These are phyloP conservation scores for Pseudonitzschia delicatissima DNA, from an alignment of 108 stramenopile genomes.

Conservation along the genomic window DNA sequence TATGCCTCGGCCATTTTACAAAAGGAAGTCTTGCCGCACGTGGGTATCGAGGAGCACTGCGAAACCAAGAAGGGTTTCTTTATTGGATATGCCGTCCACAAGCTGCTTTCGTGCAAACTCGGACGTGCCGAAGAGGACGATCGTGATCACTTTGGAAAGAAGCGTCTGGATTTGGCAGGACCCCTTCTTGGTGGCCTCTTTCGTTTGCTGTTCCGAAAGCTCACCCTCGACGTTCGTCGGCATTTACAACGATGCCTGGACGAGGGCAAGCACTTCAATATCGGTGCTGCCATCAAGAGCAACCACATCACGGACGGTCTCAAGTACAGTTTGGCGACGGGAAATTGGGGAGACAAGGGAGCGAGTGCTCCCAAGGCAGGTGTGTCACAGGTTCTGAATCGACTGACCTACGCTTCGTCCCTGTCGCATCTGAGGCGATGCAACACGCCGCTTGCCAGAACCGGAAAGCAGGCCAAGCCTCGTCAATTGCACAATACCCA, in stretches of 20 bases:
- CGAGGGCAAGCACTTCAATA: constrained; percentile 94
- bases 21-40: constrained; percentile 97
- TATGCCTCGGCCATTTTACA: constrained; percentile 94
- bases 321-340: constrained; percentile 97
- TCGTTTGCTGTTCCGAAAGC: constrained; percentile 91
- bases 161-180: constrained; percentile 98
- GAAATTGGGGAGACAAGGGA: constrained; percentile 98
- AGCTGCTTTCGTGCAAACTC: constrained; percentile 92
- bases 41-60: constrained; percentile 94
- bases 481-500: constrained; percentile 99
- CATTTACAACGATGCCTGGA: constrained; percentile 95
- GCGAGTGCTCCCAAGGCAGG: constrained; percentile 90
- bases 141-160: constrained; percentile 99
- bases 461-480: constrained; percentile 98
- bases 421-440: constrained; percentile 97
- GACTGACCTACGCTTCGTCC: constrained; percentile 97
- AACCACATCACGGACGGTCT: constrained; percentile 95
- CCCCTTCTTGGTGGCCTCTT: constrained; percentile 95
- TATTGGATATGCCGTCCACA: constrained; percentile 98
- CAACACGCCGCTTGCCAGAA: constrained; percentile 96
- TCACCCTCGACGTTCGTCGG: constrained; percentile 90
- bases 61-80: constrained; percentile 99
- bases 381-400: constrained; percentile 97
- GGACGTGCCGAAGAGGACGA: constrained; percentile 96
- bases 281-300: constrained; percentile 94